Evolutionary conservation across 1,284 basidiomycete genomes (phyloP), one percentile per base, ranked within the genome.

Genomic region (Neonothopanus nambi): DNA sequence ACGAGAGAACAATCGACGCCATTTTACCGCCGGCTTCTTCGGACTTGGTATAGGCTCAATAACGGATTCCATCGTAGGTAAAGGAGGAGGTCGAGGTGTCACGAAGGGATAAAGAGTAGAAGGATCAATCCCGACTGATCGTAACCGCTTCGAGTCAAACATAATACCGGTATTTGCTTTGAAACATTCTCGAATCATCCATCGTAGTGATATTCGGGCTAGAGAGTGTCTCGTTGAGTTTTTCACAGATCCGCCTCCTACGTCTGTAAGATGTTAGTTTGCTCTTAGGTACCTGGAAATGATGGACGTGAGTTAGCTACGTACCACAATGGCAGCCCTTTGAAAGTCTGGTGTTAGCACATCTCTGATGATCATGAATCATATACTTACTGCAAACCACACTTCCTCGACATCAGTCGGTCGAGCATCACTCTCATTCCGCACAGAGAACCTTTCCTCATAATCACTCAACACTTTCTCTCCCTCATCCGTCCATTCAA

Each of bases 181-280:
- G 73, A 85, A 84, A 62, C 79, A 80, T 63, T 86, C 76, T 44
- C 84, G 77, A 39, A 86, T 73, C 84, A 87, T 85, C 83, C 84
- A 86, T 1, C 82, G 77, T 6, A 86, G 72, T 20, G 83, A 72
- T 52, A 85, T 85, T 49, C 80, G 76, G 3, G 84, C 80, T 12
- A 85, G 75, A 30, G 77, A 78, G 59, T 82, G 68, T 3, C 70
- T 71, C 3, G 73, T 77, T 26, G 70, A 71, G 62, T 85, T 84
- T 28, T 66, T 65, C 0, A 83, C 82, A 1, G 79, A 77, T n/a
- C 82, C 78, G 20, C 81, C 81, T 8, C 78, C 79, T 43, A 81
- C 69, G 55, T 84, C 80, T 80, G 57, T 23, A 40, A 46, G 18
- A 30, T 33, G 18, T n/a, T 7, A 42, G 30, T 23, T 8, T 3